Evolutionary conservation across 2,329 filamentous ascomycete genomes (phyloP).

Genomic region (Colletotrichum noveboracense): DNA sequence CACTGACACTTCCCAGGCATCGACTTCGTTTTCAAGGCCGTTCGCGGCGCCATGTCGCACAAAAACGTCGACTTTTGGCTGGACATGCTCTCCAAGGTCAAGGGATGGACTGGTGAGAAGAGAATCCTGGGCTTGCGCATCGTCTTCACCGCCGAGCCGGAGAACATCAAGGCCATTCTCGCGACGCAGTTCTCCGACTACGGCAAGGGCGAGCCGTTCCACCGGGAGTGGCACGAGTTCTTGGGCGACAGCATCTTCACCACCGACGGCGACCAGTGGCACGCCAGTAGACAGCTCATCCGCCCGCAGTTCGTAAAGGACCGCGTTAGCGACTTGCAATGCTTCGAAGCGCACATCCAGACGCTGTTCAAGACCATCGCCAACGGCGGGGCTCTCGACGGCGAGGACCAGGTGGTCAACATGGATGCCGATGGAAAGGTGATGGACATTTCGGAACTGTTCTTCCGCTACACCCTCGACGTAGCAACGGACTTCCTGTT

Average conservation of each 20-base stretch:
- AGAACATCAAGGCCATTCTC: conserved; percentile 92
- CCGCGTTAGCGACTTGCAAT: conserved; percentile 79
- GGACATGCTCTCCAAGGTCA: conserved; percentile 47
- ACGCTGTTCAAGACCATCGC: conserved; percentile 73
- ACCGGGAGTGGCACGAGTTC: conserved; percentile 76
- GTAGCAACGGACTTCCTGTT: conserved; percentile 87
- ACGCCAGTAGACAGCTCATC: conserved; percentile 79
- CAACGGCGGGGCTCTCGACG: conserved; percentile 60
- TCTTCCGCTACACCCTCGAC: conserved; percentile 87
- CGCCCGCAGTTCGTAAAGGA: conserved; percentile 88
- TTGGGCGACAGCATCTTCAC: conserved; percentile 80
- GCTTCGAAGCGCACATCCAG: conserved; percentile 81
- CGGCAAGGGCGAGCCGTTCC: conserved; percentile 80
- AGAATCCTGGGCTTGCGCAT: conserved; percentile 61
- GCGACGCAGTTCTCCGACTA: conserved; percentile 85
- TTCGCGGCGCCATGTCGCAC: conserved; percentile 57
- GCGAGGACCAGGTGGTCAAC: conserved; percentile 69
- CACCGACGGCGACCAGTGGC: conserved; percentile 82
- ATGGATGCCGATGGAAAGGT: conserved; percentile 63
- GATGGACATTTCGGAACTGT: conserved; percentile 76
- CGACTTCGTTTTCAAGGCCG: conserved; percentile 65
- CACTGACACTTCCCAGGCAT: conserved; percentile 49
- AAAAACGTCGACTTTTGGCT: conserved; percentile 68
- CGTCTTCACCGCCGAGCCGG: conserved; percentile 80
- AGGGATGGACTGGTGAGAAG: conserved; percentile 65